These are phyloP conservation scores for Boletus sp. DNA, from an alignment of 768 basidiomycete genomes.

Conservation along the genomic window DNA sequence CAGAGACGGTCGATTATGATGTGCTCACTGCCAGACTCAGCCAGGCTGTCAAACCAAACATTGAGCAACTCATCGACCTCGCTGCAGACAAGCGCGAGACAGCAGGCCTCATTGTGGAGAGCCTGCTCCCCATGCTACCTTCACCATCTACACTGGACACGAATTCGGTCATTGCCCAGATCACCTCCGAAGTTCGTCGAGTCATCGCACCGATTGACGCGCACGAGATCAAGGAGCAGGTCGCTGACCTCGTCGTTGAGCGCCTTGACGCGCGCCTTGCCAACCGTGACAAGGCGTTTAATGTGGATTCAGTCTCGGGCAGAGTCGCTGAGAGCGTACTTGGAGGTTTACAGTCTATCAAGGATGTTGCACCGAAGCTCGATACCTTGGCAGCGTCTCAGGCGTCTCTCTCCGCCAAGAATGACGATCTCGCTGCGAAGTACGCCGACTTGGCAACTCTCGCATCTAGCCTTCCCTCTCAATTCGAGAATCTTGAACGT, in stretches of 20 bases:
- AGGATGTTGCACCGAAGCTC: constrained; percentile 38
- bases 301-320: constrained; percentile 52
- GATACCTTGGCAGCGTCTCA: constrained; percentile 42
- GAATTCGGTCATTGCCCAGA: constrained; percentile 51
- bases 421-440: constrained; percentile 34
- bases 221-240: constrained; percentile 85
- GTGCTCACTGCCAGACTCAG: constrained; percentile 68
- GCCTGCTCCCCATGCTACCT: constrained; percentile 64
- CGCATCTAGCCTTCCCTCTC: constrained; percentile 47
- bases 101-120: constrained; percentile 73
- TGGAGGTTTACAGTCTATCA: constrained; percentile 41
- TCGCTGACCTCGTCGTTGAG: constrained; percentile 84
- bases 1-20: constrained; percentile 76
- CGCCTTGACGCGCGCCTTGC: constrained; percentile 77
- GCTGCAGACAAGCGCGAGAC: constrained; percentile 89
- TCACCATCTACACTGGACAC: constrained; percentile 44
- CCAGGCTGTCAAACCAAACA: constrained; percentile 86
- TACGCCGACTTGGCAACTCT: constrained; percentile 41
- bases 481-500: constrained; percentile 43
- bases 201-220: constrained; percentile 76
- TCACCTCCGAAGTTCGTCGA: constrained; percentile 66
- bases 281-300: constrained; percentile 70
- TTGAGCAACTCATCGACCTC: constrained; percentile 83
- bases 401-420: constrained; percentile 38
- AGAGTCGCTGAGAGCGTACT: constrained; percentile 56